Evolutionary conservation across 208 protist species (phyloP).

Genomic region (Acanthamoeba triangularis): DNA sequence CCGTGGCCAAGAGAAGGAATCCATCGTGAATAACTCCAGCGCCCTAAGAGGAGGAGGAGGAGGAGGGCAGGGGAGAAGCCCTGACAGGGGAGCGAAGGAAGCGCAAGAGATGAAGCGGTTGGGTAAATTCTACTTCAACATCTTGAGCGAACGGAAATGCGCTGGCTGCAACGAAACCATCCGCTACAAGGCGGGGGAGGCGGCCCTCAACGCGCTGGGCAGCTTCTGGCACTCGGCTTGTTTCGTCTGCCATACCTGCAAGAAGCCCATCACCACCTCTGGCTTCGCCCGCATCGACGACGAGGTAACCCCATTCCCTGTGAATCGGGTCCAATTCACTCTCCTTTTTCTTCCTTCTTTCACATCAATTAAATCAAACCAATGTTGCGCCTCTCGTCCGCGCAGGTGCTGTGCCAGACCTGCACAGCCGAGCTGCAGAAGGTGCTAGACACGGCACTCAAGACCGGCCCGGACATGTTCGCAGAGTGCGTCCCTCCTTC

Average conservation of each 20-base stretch:
- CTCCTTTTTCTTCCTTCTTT: neutral
- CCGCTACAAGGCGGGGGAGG: slow-evolving; percentile 31
- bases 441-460: neutral
- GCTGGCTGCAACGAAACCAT: neutral
- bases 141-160: slow-evolving; percentile 34
- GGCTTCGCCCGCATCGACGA: neutral
- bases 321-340: too few species aligned
- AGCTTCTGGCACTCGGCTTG: slow-evolving; percentile 30
- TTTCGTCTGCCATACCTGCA: slow-evolving; percentile 37
- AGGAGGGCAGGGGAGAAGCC: neutral
- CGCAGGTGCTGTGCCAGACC: neutral
- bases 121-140: slow-evolving; percentile 47
- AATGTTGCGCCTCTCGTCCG: neutral
- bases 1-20: neutral
- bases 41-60: neutral
- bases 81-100: neutral
- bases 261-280: slow-evolving; percentile 1
- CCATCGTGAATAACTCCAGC: neutral
- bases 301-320: neutral
- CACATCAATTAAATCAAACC: too few species aligned
- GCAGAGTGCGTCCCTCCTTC: neutral
- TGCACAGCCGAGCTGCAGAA: neutral
- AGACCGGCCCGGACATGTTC: neutral
- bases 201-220: slow-evolving; percentile 43
- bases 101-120: slow-evolving; percentile 5